phyloP scores from a whole-genome alignment of 257 asterid species.

The Rauvolfia tetraphylla region DNA sequence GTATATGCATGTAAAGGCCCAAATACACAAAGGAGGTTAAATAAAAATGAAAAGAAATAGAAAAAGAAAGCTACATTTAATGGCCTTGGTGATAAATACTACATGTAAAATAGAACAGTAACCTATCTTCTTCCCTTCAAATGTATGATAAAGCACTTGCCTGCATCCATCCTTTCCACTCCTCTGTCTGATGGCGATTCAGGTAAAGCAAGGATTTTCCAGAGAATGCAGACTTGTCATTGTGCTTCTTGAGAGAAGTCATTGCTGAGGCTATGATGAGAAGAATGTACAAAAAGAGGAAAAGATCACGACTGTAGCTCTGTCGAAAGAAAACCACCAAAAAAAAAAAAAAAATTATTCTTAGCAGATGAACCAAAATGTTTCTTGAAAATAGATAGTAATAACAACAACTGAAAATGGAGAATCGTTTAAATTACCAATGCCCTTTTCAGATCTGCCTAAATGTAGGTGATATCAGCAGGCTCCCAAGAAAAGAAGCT shows the following conservation, averaged over 20 bases:
- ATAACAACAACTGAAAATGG: neutral
- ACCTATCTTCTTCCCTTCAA: neutral
- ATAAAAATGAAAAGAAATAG: neutral
- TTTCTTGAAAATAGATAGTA: neutral
- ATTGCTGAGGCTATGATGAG: conserved; percentile 76
- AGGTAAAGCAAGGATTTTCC: conserved; percentile 85
- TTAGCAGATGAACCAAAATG: neutral
- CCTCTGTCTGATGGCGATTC: conserved; percentile 95
- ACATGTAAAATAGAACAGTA: neutral
- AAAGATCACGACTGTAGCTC: conserved; percentile 95
- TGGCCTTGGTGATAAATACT: neutral
- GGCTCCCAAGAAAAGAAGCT: neutral
- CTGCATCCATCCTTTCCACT: conserved; percentile 99
- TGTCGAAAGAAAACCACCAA: conserved; percentile 40
- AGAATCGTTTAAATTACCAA: neutral
- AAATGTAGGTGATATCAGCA: neutral
- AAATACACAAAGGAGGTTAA: neutral
- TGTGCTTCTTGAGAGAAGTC: conserved; percentile 87
- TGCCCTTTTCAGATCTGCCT: neutral
- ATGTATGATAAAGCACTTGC: conserved; percentile 37
- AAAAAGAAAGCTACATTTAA: neutral
- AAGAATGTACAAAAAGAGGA: conserved; percentile 71
- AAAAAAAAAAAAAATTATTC: conserved; percentile 3
- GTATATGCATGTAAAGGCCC: neutral
- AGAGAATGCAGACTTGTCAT: conserved; percentile 82